Base-by-base conservation (phyloP, 108 stramenopile genomes). In the Conticribra weissflogii region DNA sequence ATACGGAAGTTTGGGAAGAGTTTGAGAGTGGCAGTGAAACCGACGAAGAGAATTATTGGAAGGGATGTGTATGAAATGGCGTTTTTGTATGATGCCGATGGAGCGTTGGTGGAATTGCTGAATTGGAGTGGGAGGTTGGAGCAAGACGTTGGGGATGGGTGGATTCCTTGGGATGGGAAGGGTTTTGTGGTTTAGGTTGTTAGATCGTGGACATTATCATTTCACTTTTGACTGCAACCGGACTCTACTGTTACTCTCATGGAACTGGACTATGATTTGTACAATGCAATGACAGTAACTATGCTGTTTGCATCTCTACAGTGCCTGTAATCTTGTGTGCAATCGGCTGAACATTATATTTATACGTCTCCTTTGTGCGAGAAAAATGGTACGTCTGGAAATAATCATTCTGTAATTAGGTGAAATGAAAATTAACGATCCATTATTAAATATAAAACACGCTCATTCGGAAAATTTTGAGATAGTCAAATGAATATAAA, bases 11-110 rank as follows among this genome's bases (percentile, higher is more conserved):
- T 91, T 75, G 85, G 85, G n/a, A 87, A 81, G 67, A 63, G 83
- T 1, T 51, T 95, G 31, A 76, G 91, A 17, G 74, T 95, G 16
- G 94, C 94, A 2, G 50, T 91, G 27, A 32, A 63, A 17, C 89
- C 91, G 1, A 61, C 64, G 16, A 86, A 92, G 63, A 79, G 87
- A 34, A 79, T 92, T 45, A 82, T 92, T 64, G 94, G 91, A 53
- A 63, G 71, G 14, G 66, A 74, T 47, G 84, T 90, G 2, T 95
- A 85, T 62, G 89, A 92, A 75, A 81, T 88, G 64, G 89, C 89
- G 54, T 95, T 95, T 76, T 50, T 95, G 34, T 91, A 83, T 61
- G 94, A 95, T 80, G 88, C 91, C 14, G 94, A 95, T 83, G 94
- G 94, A 14, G 64, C 81, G 22, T 64, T 95, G 31, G 64, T 95